A percentile compares a stretch with the other conserved stretches of the same genome.
Conservation (phyloP, 176 grass and related monocot species). For the Hordeum vulgare region MorexV3_pseudomolecules_assembly NC_058521.1:64263480-64263979, state of each 20-base stretch:
- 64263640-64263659: neutral
- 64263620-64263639: neutral
- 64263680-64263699: neutral
- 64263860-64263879: no score
- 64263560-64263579: neutral
- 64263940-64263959: no score
- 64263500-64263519: neutral
- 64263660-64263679: neutral
- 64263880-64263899: no score
- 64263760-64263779: no score
- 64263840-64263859: no score
- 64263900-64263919: no score
- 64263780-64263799: no score
- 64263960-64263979: no score
- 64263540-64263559: neutral
- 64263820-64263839: no score
- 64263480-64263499: conserved; percentile 98
- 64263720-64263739: neutral
- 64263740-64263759: no score
- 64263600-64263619: neutral
- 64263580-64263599: neutral
- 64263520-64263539: neutral
- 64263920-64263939: no score
- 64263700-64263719: neutral
- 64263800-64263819: no score